Base-by-base conservation (phyloP, 2,329 filamentous ascomycete species). In the Beauveria pseudobassiana region DNA sequence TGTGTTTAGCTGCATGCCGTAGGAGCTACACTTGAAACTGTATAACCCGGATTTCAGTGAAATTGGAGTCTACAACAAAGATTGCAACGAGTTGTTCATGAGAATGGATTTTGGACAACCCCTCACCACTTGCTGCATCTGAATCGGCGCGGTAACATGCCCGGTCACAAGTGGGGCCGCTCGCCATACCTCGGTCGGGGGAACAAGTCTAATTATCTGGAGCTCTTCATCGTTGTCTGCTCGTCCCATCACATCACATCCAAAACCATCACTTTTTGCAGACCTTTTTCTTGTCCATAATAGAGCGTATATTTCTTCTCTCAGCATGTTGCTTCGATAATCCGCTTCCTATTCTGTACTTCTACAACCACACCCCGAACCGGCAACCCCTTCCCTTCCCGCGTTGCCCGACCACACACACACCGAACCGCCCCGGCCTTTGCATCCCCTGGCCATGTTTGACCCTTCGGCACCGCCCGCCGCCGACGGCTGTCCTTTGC, bases 401-500 rank as follows among this genome's bases (percentile, higher is more conserved):
- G 34, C 12, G 34, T 14, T 38, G 34, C 34, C 12, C 34, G 34
- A 14, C 34, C 5, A 38, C 30, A 30, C 28, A 52, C 28, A 34
- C 3, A 22, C 10, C 43, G 40, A 26, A 2, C 26, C 18, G 16
- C 22, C 45, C 49, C 8, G 3, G 12, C 30, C 18, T 9, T 54
- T n/a, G 18, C 38, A 5, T 16, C 18, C 3, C 18, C 16, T 24
- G 22, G 22, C 54, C 64, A 69, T 70, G 65, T 78, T 77, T 67
- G 76, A 77, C 64, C 72, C 74, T 2, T 45, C 65, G 1, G 59
- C 72, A 28, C 69, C 72, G 20, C 64, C 70, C 53, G 66, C 68
- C 43, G 69, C 71, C 26, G 69, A 71, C 26, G 67, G 71, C 45
- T 89, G 86, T 66, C 83, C 86, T 89, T 71, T 89, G 86, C 77